These are phyloP conservation scores for Blastobotrys attinorum DNA, from an alignment of 805 yeast species.

Conservation along the genomic window DNA sequence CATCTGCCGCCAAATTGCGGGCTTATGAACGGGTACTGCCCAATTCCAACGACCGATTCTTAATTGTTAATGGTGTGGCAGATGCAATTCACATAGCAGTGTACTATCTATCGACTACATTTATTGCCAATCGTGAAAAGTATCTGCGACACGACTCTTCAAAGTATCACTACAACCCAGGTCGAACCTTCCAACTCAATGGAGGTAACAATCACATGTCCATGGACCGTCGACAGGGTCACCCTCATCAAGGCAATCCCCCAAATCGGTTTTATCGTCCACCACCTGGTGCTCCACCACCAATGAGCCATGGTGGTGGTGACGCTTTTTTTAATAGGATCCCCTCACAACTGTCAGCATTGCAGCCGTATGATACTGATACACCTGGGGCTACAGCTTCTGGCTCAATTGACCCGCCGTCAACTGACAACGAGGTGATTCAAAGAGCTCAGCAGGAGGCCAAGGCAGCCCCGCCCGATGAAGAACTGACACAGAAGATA, in stretches of 20 bases:
- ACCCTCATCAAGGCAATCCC: background rate
- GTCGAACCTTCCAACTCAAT: too few species aligned
- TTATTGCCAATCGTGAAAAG: conserved; percentile 46
- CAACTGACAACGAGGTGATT: background rate
- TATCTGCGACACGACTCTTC: background rate
- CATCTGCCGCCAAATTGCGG: conserved; percentile 65
- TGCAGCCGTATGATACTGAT: background rate
- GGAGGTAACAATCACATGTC: too few species aligned
- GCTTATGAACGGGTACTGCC: conserved; percentile 71
- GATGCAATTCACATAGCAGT: conserved; percentile 83
- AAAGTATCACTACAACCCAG: background rate
- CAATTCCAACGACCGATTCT: conserved; percentile 66
- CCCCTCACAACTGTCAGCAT: background rate
- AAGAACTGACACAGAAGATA: conserved; percentile 38
- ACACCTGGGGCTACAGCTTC: too few species aligned
- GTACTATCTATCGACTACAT: conserved; percentile 63
- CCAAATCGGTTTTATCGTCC: background rate
- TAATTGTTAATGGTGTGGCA: conserved; percentile 68
- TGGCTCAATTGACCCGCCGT: background rate
- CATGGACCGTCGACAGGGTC: too few species aligned
- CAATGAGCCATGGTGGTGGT: too few species aligned
- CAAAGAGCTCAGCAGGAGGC: conserved; percentile 12
- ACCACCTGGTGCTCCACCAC: background rate
- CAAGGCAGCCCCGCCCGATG: conserved; percentile 7
- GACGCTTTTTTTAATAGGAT: too few species aligned